These are phyloP conservation scores for Collybia sordida DNA, from an alignment of 768 basidiomycete species.

Conservation along the genomic window DNA sequence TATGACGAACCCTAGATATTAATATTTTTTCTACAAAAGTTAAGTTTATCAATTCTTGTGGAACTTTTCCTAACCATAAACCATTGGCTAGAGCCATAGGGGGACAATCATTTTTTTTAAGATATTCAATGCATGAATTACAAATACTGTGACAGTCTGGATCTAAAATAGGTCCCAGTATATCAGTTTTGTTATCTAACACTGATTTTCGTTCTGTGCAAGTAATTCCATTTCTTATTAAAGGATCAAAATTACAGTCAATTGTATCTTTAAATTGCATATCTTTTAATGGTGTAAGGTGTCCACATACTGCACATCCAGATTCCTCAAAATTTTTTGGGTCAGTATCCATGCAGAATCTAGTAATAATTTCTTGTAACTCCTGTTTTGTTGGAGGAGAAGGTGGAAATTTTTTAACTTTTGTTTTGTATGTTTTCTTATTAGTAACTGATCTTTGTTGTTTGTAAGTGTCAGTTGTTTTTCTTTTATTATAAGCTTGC, in stretches of 20 bases:
- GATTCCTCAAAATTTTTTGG: no score
- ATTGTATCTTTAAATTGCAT: no score
- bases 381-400: no score
- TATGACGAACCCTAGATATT: background rate
- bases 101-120: background rate
- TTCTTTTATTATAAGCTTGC: no score
- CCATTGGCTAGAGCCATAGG: background rate
- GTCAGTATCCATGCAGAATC: background rate
- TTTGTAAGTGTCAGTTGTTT: no score
- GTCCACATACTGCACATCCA: no score
- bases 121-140: background rate
- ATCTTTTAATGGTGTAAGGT: no score
- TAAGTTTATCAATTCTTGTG: background rate
- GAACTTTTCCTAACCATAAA: background rate
- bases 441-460: no score
- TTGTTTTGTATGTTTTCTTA: no score
- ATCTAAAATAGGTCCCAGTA: background rate
- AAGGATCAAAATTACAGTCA: background rate
- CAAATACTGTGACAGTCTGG: background rate
- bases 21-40: constrained; percentile 1
- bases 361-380: no score
- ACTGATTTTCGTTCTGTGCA: background rate
- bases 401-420: no score
- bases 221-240: background rate
- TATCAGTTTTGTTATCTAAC: background rate